phyloP scores from a whole-genome alignment of 2,329 filamentous ascomycete genomes.

The Nothophoma quercina region DNA sequence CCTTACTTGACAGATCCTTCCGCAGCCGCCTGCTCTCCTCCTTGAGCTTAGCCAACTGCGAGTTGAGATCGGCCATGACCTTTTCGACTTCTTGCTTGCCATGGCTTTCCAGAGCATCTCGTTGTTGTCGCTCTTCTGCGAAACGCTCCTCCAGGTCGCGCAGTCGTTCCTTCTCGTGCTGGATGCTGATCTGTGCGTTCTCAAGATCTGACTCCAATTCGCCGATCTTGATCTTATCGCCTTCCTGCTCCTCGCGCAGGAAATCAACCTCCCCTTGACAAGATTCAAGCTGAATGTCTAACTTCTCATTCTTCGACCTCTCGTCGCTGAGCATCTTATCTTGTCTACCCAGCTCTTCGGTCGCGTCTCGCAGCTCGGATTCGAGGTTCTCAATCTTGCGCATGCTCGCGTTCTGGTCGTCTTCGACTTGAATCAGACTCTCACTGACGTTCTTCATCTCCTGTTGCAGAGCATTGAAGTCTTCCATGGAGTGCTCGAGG shows the following conservation, averaged over 20 bases:
- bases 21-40: constrained; percentile 84
- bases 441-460: constrained; percentile 95
- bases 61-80: constrained; percentile 90
- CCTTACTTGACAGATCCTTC: constrained; percentile 81
- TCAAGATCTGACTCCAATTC: constrained; percentile 86
- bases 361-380: constrained; percentile 81
- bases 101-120: constrained; percentile 83
- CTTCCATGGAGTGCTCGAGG: constrained; percentile 79
- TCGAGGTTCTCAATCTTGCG: constrained; percentile 84
- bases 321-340: constrained; percentile 85
- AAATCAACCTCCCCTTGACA: constrained; percentile 94
- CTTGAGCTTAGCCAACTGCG: constrained; percentile 79
- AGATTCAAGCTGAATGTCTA: constrained; percentile 91
- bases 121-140: constrained; percentile 80
- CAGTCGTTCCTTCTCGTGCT: constrained; percentile 79
- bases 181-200: constrained; percentile 78
- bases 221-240: constrained; percentile 96
- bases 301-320: constrained; percentile 84
- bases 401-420: constrained; percentile 82
- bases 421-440: constrained; percentile 83
- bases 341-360: constrained; percentile 84
- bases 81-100: constrained; percentile 97
- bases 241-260: constrained; percentile 93
- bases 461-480: constrained; percentile 87
- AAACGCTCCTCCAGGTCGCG: constrained; percentile 68